phyloP scores from a whole-genome alignment of 169 alveolate species.

The Theileria equi region DNA sequence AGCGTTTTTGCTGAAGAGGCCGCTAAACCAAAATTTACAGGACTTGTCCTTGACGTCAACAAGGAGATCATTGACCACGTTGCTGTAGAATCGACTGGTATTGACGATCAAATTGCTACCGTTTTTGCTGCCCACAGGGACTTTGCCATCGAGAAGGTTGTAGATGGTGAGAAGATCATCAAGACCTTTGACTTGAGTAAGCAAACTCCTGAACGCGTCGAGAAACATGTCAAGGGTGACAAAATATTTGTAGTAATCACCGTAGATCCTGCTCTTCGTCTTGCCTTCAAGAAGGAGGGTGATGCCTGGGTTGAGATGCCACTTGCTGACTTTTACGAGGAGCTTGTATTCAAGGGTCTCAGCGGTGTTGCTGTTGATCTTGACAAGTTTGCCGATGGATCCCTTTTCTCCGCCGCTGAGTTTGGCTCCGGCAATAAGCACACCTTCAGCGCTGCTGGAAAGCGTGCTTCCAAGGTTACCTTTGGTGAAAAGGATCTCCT shows the following conservation, averaged over 20 bases:
- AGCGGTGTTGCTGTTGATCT: not conserved
- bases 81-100: no score
- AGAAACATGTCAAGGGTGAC: not conserved
- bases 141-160: not conserved
- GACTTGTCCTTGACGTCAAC: not conserved
- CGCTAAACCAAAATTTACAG: not conserved
- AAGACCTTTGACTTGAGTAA: not conserved
- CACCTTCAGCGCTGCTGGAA: no score
- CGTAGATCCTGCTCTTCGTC: not conserved
- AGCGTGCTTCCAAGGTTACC: no score
- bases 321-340: not conserved
- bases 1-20: not conserved
- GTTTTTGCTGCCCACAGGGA: not conserved
- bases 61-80: not conserved
- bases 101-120: no score
- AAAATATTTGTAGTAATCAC: not conserved
- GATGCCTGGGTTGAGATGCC: not conserved
- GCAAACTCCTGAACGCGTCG: not conserved
- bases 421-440: conserved; percentile 8
- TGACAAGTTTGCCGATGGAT: not conserved
- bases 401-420: not conserved
- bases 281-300: conserved; percentile 4
- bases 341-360: not conserved
- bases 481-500: conserved; percentile 1
- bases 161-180: conserved; percentile 9